Conservation (phyloP, 305 asterid genomes). For the Plantago lanceolata region DNA sequence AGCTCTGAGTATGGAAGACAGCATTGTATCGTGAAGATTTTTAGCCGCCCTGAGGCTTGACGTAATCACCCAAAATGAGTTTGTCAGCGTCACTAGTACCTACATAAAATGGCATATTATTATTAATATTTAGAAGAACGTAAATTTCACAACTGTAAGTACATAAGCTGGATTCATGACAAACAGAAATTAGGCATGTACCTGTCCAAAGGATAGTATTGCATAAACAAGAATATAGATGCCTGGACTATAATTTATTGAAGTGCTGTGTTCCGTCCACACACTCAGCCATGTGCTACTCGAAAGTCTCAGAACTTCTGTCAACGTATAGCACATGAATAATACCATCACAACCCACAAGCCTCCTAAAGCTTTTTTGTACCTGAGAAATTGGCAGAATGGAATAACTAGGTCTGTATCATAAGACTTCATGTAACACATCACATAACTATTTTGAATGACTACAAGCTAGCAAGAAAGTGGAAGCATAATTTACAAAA, state of each 20-base stretch:
- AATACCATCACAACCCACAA: slow-evolving; percentile 50
- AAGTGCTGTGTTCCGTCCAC: slow-evolving; percentile 57
- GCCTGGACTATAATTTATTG: slow-evolving; percentile 34
- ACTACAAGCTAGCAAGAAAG: too few relatives aligned
- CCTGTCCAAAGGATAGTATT: slow-evolving; percentile 52
- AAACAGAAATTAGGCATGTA: too few relatives aligned
- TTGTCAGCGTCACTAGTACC: slow-evolving; percentile 75
- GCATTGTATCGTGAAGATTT: slow-evolving; percentile 76
- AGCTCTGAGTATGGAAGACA: slow-evolving; percentile 63
- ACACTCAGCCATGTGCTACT: slow-evolving; percentile 69
- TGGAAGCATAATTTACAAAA: too few relatives aligned
- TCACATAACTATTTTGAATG: too few relatives aligned
- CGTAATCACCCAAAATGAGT: slow-evolving; percentile 74
- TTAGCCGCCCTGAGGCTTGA: slow-evolving; percentile 75
- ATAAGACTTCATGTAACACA: too few relatives aligned
- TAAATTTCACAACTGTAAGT: too few relatives aligned
- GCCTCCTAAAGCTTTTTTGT: slow-evolving; percentile 57
- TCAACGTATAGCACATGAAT: slow-evolving; percentile 42
- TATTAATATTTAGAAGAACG: too few relatives aligned
- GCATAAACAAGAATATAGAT: slow-evolving; percentile 59
- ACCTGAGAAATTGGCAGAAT: slow-evolving; percentile 40
- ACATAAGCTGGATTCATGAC: too few relatives aligned
- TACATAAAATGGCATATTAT: too few relatives aligned
- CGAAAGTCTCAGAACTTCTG: slow-evolving; percentile 54
- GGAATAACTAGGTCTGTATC: too few relatives aligned